Conservation (phyloP, 202 grass and related monocot species). For the Eragrostis tef region DNA sequence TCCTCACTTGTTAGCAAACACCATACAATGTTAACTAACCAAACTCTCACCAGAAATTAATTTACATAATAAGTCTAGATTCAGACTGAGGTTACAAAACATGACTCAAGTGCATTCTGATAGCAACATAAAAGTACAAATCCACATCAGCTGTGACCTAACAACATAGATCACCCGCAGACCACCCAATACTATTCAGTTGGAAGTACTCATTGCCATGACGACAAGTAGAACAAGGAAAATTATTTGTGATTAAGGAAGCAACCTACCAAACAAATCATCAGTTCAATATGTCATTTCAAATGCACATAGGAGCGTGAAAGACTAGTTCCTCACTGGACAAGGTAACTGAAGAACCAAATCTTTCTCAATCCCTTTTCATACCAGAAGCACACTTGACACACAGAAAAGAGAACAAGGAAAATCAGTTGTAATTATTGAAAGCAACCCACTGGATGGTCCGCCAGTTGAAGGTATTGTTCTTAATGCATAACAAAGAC, state of each 20-base stretch:
- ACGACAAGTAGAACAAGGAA: not conserved
- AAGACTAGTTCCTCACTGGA: not conserved
- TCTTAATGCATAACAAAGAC: not conserved
- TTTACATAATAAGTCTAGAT: not conserved
- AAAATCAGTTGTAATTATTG: not conserved
- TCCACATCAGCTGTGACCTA: not conserved
- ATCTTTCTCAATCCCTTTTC: not conserved
- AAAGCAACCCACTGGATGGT: conserved; percentile 1
- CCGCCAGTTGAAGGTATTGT: not conserved
- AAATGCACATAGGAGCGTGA: not conserved
- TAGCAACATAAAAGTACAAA: not conserved
- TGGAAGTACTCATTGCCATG: not conserved
- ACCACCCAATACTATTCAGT: conserved; percentile 28
- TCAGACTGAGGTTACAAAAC: conserved; percentile 12
- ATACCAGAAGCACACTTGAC: not conserved
- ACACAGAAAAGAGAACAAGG: not conserved
- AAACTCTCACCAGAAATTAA: not conserved
- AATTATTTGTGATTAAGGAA: not conserved
- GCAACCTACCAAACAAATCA: not conserved
- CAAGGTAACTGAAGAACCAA: not conserved
- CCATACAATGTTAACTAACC: not conserved
- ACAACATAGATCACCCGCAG: not conserved
- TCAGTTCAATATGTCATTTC: not conserved
- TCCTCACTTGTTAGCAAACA: not conserved
- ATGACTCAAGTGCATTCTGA: not conserved